Evolutionary conservation across 768 basidiomycete species (phyloP).

Genomic region (Mycena rosella): DNA sequence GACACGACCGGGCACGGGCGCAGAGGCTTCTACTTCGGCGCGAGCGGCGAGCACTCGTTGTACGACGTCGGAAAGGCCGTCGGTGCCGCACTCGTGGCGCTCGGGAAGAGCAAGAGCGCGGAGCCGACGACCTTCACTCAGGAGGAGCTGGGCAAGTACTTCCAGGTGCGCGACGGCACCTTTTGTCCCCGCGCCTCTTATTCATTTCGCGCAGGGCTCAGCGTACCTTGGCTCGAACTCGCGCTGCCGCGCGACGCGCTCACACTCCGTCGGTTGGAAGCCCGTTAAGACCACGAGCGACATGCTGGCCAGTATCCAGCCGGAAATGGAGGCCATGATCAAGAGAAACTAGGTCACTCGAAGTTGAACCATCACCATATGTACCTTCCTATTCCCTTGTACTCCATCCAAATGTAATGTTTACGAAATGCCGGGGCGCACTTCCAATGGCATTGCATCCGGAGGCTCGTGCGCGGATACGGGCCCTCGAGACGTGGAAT

Average conservation of each 20-base stretch:
- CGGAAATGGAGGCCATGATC: conserved; percentile 51
- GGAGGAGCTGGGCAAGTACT: conserved; percentile 20
- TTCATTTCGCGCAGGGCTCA: conserved; percentile 42
- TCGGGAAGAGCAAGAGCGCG: conserved; percentile 51
- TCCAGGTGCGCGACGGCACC: neutral
- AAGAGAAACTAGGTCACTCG: too few species aligned
- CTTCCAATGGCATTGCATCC: too few species aligned
- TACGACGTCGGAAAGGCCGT: conserved; percentile 58
- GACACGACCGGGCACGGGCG: conserved; percentile 56
- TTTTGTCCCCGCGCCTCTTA: neutral
- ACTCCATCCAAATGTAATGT: too few species aligned
- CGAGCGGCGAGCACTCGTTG: conserved; percentile 61
- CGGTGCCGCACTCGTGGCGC: conserved; percentile 51
- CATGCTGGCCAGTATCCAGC: conserved; percentile 56
- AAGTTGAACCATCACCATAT: too few species aligned
- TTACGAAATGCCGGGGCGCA: too few species aligned
- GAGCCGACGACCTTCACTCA: conserved; percentile 33
- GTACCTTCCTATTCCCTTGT: too few species aligned
- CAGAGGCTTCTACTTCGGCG: conserved; percentile 68
- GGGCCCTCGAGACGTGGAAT: too few species aligned
- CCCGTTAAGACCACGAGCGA: conserved; percentile 55
- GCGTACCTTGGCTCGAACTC: conserved; percentile 54
- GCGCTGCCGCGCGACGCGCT: conserved; percentile 52
- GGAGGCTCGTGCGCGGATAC: too few species aligned
- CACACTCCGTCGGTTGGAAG: conserved; percentile 59